Percentiles rank a stretch among this genome's conserved stretches.
These are phyloP conservation scores for Parafenestella ontariensis DNA, from an alignment of 2,329 filamentous ascomycete genomes.

Conservation along the genomic window DNA sequence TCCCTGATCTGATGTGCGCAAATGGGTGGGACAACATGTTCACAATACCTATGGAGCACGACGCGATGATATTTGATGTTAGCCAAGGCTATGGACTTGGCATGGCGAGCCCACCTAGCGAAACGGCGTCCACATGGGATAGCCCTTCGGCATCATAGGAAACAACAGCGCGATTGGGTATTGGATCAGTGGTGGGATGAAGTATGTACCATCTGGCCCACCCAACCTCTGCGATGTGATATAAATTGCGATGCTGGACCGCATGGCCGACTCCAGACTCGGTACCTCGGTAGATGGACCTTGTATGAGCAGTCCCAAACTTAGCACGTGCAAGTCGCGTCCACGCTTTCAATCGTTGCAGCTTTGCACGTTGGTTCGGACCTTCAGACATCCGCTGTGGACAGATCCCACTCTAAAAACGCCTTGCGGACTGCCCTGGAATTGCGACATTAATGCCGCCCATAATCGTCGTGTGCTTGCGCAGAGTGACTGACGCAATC, in stretches of 20 bases:
- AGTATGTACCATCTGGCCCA: not conserved
- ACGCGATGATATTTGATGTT: slow-evolving; percentile 25
- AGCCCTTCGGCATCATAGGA: slow-evolving; percentile 14
- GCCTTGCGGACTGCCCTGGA: slow-evolving; percentile 11
- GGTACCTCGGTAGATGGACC: not conserved
- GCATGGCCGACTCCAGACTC: not conserved
- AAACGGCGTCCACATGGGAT: slow-evolving; percentile 18
- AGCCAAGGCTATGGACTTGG: slow-evolving; percentile 25
- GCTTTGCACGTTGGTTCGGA: not conserved
- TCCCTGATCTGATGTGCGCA: slow-evolving; percentile 36
- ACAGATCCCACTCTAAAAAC: slow-evolving; percentile 5
- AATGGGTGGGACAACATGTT: slow-evolving; percentile 38
- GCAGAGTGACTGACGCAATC: not conserved
- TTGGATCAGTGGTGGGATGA: not conserved
- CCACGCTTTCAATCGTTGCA: not conserved
- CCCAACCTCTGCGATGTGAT: not conserved
- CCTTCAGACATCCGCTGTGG: not conserved
- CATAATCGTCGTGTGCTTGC: not conserved
- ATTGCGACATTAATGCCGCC: slow-evolving; percentile 7
- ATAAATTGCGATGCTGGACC: not conserved
- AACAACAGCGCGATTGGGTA: not conserved
- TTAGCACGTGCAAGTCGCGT: not conserved
- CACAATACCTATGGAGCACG: slow-evolving; percentile 38
- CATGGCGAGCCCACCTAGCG: slow-evolving; percentile 32
- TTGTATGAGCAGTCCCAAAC: not conserved